phyloP scores from a whole-genome alignment of 129 eudicot genomes.

The Tagetes patula region DNA sequence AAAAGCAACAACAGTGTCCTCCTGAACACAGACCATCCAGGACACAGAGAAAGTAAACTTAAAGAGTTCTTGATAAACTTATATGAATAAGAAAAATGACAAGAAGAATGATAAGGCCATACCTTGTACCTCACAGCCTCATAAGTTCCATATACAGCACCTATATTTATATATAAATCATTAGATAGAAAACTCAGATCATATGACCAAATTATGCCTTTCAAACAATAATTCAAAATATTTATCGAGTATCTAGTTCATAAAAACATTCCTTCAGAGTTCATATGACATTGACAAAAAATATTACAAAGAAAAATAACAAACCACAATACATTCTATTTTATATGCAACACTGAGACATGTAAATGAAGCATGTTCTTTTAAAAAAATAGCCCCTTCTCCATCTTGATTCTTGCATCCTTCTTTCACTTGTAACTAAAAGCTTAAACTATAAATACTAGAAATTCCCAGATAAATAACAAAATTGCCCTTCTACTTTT shows the following conservation, averaged over 20 bases:
- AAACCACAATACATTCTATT: too few relatives aligned
- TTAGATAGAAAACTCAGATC: slow-evolving; percentile 9
- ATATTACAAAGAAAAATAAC: too few relatives aligned
- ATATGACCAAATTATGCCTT: neutral
- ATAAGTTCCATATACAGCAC: slow-evolving; percentile 69
- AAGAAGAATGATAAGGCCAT: slow-evolving; percentile 11
- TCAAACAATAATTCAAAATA: neutral
- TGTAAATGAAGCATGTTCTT: too few relatives aligned
- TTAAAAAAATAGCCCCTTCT: too few relatives aligned
- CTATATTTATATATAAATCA: slow-evolving; percentile 28
- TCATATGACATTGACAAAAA: too few relatives aligned
- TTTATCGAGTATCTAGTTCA: neutral
- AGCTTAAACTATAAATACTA: too few relatives aligned
- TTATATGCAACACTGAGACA: too few relatives aligned
- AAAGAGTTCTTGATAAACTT: neutral
- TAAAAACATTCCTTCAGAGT: neutral
- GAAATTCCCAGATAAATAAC: too few relatives aligned
- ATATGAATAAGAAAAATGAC: neutral
- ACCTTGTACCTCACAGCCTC: slow-evolving; percentile 57
- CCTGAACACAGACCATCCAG: too few relatives aligned
- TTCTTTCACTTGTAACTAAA: too few relatives aligned
- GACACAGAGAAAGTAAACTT: neutral
- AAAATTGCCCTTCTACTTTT: too few relatives aligned
- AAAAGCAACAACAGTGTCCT: neutral
- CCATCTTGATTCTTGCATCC: too few relatives aligned